A percentile compares a stretch with the other conserved stretches of the same genome.
phyloP scores from a whole-genome alignment of 208 protist species.

The Trypanosoma grayi region DNA sequence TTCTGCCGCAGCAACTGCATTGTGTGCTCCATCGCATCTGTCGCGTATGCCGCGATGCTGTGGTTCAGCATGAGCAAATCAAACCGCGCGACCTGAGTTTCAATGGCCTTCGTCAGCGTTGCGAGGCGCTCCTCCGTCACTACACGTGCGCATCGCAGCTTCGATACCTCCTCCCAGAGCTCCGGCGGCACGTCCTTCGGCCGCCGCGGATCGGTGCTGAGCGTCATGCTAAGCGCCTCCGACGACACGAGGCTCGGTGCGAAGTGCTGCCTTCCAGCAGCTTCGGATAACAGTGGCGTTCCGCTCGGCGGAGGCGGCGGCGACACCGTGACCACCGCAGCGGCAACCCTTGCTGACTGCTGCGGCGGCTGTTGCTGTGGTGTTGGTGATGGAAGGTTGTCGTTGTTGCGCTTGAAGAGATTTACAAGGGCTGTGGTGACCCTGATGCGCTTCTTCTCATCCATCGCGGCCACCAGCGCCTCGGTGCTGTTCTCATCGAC shows the following conservation, averaged over 20 bases:
- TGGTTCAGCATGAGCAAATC: conserved; percentile 45
- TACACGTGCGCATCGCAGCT: conserved; percentile 31
- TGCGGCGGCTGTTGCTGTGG: neutral
- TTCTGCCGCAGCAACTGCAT: neutral
- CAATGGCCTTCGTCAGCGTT: conserved; percentile 13
- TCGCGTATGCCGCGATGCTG: conserved; percentile 39
- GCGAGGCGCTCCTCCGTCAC: conserved; percentile 32
- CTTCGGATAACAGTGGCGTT: neutral
- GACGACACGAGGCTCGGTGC: neutral
- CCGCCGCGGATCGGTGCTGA: neutral
- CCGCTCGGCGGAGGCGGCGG: neutral
- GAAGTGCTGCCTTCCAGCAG: neutral
- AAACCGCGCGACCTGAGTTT: conserved; percentile 37
- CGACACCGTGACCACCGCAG: neutral
- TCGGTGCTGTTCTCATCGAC: conserved; percentile 25
- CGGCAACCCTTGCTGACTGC: neutral
- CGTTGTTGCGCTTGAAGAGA: conserved; percentile 18
- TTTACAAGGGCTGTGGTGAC: conserved; percentile 14
- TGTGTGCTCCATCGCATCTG: conserved; percentile 23
- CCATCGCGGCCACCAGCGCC: conserved; percentile 23
- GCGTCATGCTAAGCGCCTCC: neutral
- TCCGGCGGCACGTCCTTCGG: conserved; percentile 39
- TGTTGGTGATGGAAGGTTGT: neutral
- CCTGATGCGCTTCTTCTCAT: conserved; percentile 32
- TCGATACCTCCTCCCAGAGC: conserved; percentile 46